These are phyloP conservation scores for Amphirosellinia nigrospora DNA, from an alignment of 495 filamentous ascomycete genomes.

Conservation along the genomic window DNA sequence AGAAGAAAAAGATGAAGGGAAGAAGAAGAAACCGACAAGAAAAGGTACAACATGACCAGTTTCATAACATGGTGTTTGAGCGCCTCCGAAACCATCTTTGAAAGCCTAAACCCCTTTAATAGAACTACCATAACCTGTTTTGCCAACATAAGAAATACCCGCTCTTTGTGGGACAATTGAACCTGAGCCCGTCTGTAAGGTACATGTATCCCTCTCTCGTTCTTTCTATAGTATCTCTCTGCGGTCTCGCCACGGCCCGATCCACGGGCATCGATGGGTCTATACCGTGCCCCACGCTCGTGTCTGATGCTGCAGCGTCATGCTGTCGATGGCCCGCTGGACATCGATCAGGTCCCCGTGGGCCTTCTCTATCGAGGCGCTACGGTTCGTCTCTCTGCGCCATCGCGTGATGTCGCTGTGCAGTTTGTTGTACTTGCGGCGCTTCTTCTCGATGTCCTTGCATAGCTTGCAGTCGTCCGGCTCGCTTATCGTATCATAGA, in stretches of 20 bases:
- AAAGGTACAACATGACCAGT: conserved; percentile 20
- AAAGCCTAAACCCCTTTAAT: conserved; percentile 11
- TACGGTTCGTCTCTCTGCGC: conserved; percentile 73
- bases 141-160: conserved; percentile 25
- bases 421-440: conserved; percentile 76
- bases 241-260: not conserved
- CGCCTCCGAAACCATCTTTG: conserved; percentile 23
- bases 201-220: not conserved
- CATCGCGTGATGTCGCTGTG: conserved; percentile 80
- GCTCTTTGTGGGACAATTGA: conserved; percentile 23
- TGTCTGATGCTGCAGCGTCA: conserved; percentile 55
- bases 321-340: conserved; percentile 66
- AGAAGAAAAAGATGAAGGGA: not conserved
- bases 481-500: conserved; percentile 69
- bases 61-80: conserved; percentile 14
- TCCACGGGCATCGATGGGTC: conserved; percentile 25
- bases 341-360: conserved; percentile 66
- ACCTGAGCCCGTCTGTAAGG: conserved; percentile 22
- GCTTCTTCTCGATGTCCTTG: conserved; percentile 89
- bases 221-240: not conserved
- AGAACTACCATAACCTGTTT: conserved; percentile 11
- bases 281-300: conserved; percentile 44
- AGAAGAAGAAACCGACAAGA: not conserved
- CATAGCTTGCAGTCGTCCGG: conserved; percentile 77
- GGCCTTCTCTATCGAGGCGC: conserved; percentile 82